These are phyloP conservation scores for Ustilago crameri DNA, from an alignment of 1,284 basidiomycete species.

Conservation along the genomic window DNA sequence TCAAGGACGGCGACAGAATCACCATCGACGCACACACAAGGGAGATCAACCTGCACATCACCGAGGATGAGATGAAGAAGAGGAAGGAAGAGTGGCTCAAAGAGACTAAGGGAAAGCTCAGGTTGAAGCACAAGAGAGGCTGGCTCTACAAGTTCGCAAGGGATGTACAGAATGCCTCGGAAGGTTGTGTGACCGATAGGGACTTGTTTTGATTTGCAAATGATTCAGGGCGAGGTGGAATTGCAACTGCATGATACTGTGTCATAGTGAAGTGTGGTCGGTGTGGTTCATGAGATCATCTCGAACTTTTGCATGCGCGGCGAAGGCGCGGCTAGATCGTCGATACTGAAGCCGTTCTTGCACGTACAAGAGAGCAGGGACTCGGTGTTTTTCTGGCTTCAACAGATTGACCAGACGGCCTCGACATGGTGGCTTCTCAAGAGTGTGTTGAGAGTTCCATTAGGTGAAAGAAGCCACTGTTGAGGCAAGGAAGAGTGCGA, in stretches of 20 bases:
- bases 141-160: conserved; percentile 50
- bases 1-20: conserved; percentile 86
- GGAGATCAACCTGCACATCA: conserved; percentile 53
- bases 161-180: conserved; percentile 48
- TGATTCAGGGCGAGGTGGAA: too few species aligned
- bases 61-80: conserved; percentile 19
- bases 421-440: too few species aligned
- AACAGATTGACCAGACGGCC: too few species aligned
- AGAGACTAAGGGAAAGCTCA: conserved; percentile 32
- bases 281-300: too few species aligned
- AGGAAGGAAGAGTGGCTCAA: conserved; percentile 38
- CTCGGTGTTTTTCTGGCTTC: too few species aligned
- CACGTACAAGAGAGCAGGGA: too few species aligned
- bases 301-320: too few species aligned
- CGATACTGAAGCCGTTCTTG: too few species aligned
- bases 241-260: background rate
- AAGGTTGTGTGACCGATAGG: conserved; percentile 47
- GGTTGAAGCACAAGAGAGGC: conserved; percentile 41
- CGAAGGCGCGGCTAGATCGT: too few species aligned
- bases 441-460: too few species aligned
- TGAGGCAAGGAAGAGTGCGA: too few species aligned
- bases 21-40: conserved; percentile 74
- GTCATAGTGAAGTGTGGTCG: background rate
- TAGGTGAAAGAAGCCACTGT: too few species aligned
- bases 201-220: conserved; percentile 27